Percentiles rank a stretch among this genome's conserved stretches.
Evolutionary conservation across 495 filamentous ascomycete genomes (phyloP).

Genomic region (Podospora australis): DNA sequence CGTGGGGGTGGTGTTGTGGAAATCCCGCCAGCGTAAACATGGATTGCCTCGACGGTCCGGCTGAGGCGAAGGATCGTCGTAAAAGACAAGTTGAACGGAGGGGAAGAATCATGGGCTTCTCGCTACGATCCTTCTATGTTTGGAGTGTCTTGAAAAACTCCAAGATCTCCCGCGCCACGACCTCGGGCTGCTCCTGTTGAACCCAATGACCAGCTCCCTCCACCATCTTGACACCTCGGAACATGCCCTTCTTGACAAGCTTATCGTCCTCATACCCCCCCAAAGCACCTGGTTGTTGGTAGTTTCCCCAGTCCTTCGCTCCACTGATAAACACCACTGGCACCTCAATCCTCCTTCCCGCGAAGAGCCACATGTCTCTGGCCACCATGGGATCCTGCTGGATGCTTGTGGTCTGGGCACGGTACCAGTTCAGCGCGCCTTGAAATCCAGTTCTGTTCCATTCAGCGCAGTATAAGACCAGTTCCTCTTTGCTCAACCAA

Average conservation of each 20-base stretch:
- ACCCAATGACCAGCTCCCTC: slow-evolving; percentile 63
- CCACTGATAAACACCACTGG: slow-evolving; percentile 56
- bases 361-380: slow-evolving; percentile 52
- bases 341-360: slow-evolving; percentile 57
- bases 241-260: slow-evolving; percentile 34
- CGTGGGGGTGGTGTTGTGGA: no score
- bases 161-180: background rate
- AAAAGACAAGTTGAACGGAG: no score
- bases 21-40: no score
- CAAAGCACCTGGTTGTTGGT: slow-evolving; percentile 57
- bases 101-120: no score
- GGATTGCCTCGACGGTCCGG: no score
- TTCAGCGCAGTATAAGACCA: slow-evolving; percentile 54
- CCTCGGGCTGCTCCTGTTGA: background rate
- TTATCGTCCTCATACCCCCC: slow-evolving; percentile 50
- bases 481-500: slow-evolving; percentile 53
- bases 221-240: slow-evolving; percentile 45
- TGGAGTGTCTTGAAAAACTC: background rate
- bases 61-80: no score
- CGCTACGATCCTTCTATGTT: no score
- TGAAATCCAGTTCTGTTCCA: slow-evolving; percentile 64
- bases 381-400: slow-evolving; percentile 28
- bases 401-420: slow-evolving; percentile 42
- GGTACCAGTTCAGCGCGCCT: slow-evolving; percentile 66
- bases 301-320: slow-evolving; percentile 59